Conservation (phyloP, 2,329 filamentous ascomycete genomes). For the Pseudogymnoascus sp. region DNA sequence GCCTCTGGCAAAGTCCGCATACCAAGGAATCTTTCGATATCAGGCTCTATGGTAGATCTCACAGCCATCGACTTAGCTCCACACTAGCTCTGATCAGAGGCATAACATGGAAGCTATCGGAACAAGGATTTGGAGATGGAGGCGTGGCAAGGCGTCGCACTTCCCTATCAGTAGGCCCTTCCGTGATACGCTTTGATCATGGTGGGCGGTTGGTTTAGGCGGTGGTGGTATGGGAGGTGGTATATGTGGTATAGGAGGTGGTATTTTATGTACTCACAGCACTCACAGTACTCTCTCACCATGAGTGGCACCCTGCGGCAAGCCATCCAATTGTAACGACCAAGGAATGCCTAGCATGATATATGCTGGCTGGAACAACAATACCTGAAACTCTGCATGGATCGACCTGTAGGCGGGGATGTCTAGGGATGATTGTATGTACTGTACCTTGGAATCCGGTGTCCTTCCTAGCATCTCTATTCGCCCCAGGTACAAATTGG, state of each 20-base stretch:
- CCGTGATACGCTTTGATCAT: background rate
- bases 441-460: constrained; percentile 18
- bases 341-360: constrained; percentile 6
- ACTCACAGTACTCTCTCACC: background rate
- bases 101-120: constrained; percentile 4
- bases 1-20: background rate
- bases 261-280: background rate
- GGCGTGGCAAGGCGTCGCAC: constrained; percentile 3
- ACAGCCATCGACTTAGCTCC: background rate
- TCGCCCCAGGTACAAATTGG: background rate
- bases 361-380: constrained; percentile 6
- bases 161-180: background rate
- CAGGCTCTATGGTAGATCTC: constrained; percentile 3
- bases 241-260: background rate
- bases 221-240: background rate
- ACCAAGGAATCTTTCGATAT: background rate
- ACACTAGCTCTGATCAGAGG: background rate
- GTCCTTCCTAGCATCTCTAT: background rate
- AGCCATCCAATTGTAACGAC: constrained; percentile 6
- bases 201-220: background rate
- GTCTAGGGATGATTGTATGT: constrained; percentile 18
- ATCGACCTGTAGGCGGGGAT: constrained; percentile 19
- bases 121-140: constrained; percentile 1
- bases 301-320: constrained; percentile 8
- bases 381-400: constrained; percentile 9